Evolutionary conservation across 257 asterid species (phyloP), one percentile per base, ranked within the genome.

Genomic region (Solanum phureja): DNA sequence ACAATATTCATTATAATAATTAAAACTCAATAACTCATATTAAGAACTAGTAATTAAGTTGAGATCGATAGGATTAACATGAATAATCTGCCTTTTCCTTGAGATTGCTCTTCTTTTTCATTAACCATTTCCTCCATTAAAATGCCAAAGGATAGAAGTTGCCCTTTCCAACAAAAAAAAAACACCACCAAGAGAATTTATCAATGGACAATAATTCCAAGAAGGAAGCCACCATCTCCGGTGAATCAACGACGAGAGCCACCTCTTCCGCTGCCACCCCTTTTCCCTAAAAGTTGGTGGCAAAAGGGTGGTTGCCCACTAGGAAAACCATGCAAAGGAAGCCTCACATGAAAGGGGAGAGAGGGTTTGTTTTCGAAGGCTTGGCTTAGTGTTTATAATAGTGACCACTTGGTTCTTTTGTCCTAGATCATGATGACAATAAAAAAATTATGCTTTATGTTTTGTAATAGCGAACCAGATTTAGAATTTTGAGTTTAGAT

Each of bases 71-170:
- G 37, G 8, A 77, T 77, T n/a, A 77, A 77, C 62, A 77, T 77
- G 46, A 77, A 77, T 77, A 77, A 77, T 42, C 62, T 77, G 62
- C 84, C 84, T 77, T 77, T 23, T 23, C 37, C 84, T 40, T 77
- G 62, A 77, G 84, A 42, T 77, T 77, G 23, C 62, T 77, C 37
- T 77, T 75, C 24, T 33, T 71, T 49, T 71, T 11, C 18, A 38
- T 11, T 8, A 23, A 77, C 4, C 13, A 77, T 40, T 77, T 42
- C 14, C 23, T 13, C 18, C 23, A 77, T 40, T 6, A 16, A 85
- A 64, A 85, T 85, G 82, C 87, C 81, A 66, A 85, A 85, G 87
- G 87, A 66, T 85, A 38, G 81, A 16, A 66, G 81, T 66, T 85
- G 42, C 87, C 87, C 87, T 85, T 62, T 66, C 74, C 66, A 38